Evolutionary conservation across 2,329 filamentous ascomycete species (phyloP).

Genomic region (Colletotrichum lupini): DNA sequence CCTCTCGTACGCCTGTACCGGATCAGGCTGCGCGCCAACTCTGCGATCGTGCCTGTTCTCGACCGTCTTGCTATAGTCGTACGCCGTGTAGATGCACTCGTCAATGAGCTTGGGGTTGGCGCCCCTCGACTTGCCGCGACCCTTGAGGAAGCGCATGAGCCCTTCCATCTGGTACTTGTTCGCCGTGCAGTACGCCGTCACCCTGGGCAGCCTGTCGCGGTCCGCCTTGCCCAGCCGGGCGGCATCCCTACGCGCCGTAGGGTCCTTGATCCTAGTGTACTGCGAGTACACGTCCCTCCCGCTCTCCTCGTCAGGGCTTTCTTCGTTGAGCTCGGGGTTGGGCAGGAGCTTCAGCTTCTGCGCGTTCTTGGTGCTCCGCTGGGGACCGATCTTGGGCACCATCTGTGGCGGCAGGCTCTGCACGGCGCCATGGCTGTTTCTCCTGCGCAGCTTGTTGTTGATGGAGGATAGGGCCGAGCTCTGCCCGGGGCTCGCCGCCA

Average conservation of each 20-base stretch:
- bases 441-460: conserved; percentile 87
- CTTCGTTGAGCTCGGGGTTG: conserved; percentile 84
- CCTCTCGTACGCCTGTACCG: conserved; percentile 66
- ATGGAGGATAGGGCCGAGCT: conserved; percentile 75
- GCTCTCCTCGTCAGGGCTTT: conserved; percentile 85
- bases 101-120: conserved; percentile 93
- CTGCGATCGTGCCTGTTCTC: conserved; percentile 48
- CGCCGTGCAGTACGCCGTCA: conserved; percentile 97
- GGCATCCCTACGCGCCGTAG: conserved; percentile 90
- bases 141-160: conserved; percentile 91
- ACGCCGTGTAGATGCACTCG: conserved; percentile 97
- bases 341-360: conserved; percentile 98
- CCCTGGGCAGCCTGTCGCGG: conserved; percentile 84
- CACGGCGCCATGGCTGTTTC: conserved; percentile 80
- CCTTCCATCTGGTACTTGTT: conserved; percentile 91
- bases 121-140: conserved; percentile 79
- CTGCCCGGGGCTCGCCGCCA: conserved; percentile 47
- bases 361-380: conserved; percentile 93
- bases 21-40: conserved; percentile 44
- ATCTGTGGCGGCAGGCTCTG: conserved; percentile 50
- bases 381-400: conserved; percentile 84
- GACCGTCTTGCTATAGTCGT: conserved; percentile 74
- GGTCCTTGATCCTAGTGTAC: conserved; percentile 97
- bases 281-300: conserved; percentile 97
- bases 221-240: conserved; percentile 94